Percentiles rank a stretch among this genome's conserved stretches.
Evolutionary conservation across 305 asterid species (phyloP).

Genomic region (Fraxinus sp.): DNA sequence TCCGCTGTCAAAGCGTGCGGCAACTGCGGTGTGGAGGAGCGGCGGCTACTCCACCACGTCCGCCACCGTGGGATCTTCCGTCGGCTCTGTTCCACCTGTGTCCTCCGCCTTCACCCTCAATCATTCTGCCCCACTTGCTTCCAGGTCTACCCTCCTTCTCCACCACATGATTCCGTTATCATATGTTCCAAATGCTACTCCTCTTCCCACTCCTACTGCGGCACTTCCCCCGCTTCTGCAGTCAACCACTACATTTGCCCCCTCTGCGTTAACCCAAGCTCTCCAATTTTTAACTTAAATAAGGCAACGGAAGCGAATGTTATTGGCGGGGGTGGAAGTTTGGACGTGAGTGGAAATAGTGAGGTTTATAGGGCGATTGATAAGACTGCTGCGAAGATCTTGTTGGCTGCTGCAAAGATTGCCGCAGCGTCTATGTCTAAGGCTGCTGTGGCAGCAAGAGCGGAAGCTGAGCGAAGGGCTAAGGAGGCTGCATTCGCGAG

Average conservation of each 20-base stretch:
- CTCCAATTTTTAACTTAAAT: constrained; percentile 43
- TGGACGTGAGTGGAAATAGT: constrained; percentile 6
- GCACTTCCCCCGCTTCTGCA: constrained; percentile 22
- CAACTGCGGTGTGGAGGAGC: constrained; percentile 61
- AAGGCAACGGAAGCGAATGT: constrained; percentile 32
- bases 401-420: constrained; percentile 73
- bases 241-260: constrained; percentile 66
- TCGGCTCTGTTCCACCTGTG: constrained; percentile 83
- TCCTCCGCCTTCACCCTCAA: constrained; percentile 73
- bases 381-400: constrained; percentile 48
- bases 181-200: constrained; percentile 75
- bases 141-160: constrained; percentile 53
- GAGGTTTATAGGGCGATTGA: constrained; percentile 56
- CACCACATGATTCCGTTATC: constrained; percentile 44
- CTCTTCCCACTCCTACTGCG: constrained; percentile 61
- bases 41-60: constrained; percentile 62
- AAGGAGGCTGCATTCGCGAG: constrained; percentile 66
- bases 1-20: constrained; percentile 41
- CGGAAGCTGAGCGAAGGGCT: constrained; percentile 69
- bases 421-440: constrained; percentile 55
- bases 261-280: constrained; percentile 54
- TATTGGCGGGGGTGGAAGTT: background rate
- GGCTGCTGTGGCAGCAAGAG: constrained; percentile 53
- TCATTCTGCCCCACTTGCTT: constrained; percentile 85
- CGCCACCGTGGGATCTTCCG: constrained; percentile 65